phyloP scores from a whole-genome alignment of 768 basidiomycete species.

The Chlorophyllum brunneum region DNA sequence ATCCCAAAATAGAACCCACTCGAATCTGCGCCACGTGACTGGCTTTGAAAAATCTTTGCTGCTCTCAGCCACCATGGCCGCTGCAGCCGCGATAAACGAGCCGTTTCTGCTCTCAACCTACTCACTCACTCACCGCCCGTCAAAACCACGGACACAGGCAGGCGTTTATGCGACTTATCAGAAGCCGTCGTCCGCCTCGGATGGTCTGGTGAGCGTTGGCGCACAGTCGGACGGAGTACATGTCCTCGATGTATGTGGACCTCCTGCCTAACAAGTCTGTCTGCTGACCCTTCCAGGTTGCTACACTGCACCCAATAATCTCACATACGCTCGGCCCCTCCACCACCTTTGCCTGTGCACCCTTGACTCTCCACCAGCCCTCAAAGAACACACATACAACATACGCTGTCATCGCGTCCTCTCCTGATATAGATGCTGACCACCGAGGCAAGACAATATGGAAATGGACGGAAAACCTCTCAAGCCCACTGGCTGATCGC shows the following conservation, averaged over 20 bases:
- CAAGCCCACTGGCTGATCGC: conserved; percentile 12
- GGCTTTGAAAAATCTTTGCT: conserved; percentile 11
- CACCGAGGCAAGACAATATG: conserved; percentile 51
- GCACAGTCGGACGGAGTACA: conserved; percentile 75
- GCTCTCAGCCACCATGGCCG: conserved; percentile 2
- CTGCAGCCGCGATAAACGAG: conserved; percentile 25
- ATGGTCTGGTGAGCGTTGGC: conserved; percentile 63
- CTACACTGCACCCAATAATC: conserved; percentile 58
- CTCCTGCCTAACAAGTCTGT: conserved; percentile 1
- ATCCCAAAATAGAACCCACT: conserved; percentile 1
- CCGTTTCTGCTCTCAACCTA: conserved; percentile 39
- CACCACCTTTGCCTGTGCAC: conserved; percentile 55
- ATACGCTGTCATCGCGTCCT: conserved; percentile 49
- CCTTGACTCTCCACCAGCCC: conserved; percentile 39
- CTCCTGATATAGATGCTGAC: conserved; percentile 36
- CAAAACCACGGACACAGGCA: conserved; percentile 16
- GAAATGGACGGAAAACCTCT: conserved; percentile 57
- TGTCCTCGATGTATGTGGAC: conserved; percentile 54
- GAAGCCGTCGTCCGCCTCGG: conserved; percentile 23
- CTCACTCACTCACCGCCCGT: conserved; percentile 9
- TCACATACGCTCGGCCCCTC: conserved; percentile 72
- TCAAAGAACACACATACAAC: conserved; percentile 42
- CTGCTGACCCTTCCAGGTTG: conserved; percentile 36
- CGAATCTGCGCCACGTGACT: conserved; percentile 8
- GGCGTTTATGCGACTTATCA: conserved; percentile 15